Base-by-base conservation (phyloP, 2,329 filamentous ascomycete genomes). In the Plenodomus lindquistii region DNA sequence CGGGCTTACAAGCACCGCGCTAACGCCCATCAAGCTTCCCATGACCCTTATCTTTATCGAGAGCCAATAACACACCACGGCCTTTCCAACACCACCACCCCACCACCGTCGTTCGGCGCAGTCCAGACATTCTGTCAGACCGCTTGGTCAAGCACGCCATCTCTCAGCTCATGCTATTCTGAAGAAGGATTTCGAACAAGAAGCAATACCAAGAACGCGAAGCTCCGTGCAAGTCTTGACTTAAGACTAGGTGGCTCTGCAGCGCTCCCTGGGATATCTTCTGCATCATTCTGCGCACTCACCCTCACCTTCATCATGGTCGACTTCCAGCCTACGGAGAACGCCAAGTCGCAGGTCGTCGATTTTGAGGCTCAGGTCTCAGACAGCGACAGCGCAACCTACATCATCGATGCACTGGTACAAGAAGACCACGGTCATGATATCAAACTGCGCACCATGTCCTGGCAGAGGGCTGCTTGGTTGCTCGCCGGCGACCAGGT, bases 401-500 rank as follows among this genome's bases (percentile, higher is more conserved):
- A 50, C 15, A 44, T 49, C 6, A 53, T 60, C 44, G 47, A 54
- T 15, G 55, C 57, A 21, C 37, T 60, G 13, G 46, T 60, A 0
- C 48, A 40, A 3, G 52, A 62, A 71, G 76, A 78, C 54, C 75
- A 77, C 52, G 53, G 64, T 39, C 76, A 79, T 70, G 78, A 80
- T 3, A 81, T 81, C 66, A 74, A 78, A 57, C 73, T 81, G 11
- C 72, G 78, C 74, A 77, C 55, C 8, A 57, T 57, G 55, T 49
- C 55, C 24, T 81, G 78, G 78, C 76, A 80, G 52, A 65, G 88
- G 85, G 96, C 91, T 42, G 91, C 92, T 0, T 91, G 87, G 2
- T 72, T 96, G 58, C 84, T 96, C 42, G 96, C 96, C 74, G 94
- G 90, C 39, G 92, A 96, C 76, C 96, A 97, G 71, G 96, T 96